These are phyloP conservation scores for Chrysosporium keratinophilum DNA, from an alignment of 2,329 filamentous ascomycete species.

Conservation along the genomic window DNA sequence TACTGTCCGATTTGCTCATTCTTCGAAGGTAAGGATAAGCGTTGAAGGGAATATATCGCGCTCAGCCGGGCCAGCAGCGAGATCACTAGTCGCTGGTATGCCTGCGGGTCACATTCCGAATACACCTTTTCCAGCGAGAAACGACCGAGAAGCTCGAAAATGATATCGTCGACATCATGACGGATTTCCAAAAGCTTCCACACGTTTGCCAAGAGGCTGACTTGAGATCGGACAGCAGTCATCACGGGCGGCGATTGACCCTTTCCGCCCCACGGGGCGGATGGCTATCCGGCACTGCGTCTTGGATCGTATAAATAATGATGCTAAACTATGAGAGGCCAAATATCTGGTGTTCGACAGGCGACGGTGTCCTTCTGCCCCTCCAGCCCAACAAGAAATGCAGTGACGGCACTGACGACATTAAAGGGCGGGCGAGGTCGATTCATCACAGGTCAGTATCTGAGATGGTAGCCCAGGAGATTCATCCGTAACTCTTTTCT, in stretches of 20 bases:
- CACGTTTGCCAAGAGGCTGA: constrained; percentile 28
- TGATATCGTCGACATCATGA: constrained; percentile 35
- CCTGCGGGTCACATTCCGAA: constrained; percentile 25
- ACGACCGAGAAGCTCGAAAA: constrained; percentile 35
- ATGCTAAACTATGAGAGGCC: constrained; percentile 1
- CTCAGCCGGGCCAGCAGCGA: constrained; percentile 32
- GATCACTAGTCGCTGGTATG: constrained; percentile 31
- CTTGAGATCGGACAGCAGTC: constrained; percentile 26
- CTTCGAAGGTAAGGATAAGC: constrained; percentile 33
- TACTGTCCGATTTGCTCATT: constrained; percentile 29
- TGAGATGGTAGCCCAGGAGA: background rate
- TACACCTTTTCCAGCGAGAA: constrained; percentile 38
- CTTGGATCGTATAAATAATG: background rate
- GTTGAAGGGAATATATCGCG: constrained; percentile 33
- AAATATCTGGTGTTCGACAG: background rate
- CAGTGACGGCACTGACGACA: constrained; percentile 2
- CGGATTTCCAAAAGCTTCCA: constrained; percentile 32
- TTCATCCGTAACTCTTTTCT: background rate
- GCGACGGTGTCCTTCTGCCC: background rate
- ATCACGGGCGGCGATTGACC: constrained; percentile 8
- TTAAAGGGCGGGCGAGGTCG: background rate
- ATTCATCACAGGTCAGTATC: constrained; percentile 5
- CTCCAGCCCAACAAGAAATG: constrained; percentile 6
- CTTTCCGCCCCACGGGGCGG: constrained; percentile 7
- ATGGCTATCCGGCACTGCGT: background rate